These are phyloP conservation scores for Calonectria pauciramosa DNA, from an alignment of 2,329 filamentous ascomycete species.

Conservation along the genomic window DNA sequence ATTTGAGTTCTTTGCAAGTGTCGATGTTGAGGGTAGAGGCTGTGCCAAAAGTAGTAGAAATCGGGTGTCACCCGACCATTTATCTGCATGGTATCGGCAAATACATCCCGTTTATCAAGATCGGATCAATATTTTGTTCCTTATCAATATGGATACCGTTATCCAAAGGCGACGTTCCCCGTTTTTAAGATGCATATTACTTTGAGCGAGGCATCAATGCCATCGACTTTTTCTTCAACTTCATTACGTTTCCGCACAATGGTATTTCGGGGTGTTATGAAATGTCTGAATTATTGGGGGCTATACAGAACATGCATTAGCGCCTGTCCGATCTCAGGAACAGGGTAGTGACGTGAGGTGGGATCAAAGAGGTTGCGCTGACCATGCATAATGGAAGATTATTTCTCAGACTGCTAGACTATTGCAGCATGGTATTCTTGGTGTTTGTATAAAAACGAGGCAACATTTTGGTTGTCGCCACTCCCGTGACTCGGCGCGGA, in stretches of 20 bases:
- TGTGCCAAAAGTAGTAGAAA: neutral
- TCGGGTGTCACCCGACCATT: neutral
- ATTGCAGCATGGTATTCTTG: neutral
- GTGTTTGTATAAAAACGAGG: neutral
- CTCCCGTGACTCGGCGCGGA: neutral
- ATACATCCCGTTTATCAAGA: neutral
- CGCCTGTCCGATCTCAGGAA: neutral
- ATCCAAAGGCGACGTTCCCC: neutral
- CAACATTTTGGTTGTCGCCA: neutral
- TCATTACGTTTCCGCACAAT: neutral
- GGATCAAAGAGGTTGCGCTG: neutral
- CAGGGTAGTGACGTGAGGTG: neutral
- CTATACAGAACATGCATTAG: neutral
- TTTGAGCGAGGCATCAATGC: neutral
- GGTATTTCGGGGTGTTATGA: neutral
- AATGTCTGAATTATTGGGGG: neutral
- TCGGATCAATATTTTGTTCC: neutral
- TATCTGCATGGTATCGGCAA: neutral
- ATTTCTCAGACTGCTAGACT: neutral
- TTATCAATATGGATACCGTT: neutral
- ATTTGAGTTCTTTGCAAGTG: neutral
- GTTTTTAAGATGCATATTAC: neutral
- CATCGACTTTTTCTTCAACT: neutral
- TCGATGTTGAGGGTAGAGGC: neutral
- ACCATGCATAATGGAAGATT: neutral